Conservation (phyloP, 345 rosid genomes). For the Syzygium grande region DNA sequence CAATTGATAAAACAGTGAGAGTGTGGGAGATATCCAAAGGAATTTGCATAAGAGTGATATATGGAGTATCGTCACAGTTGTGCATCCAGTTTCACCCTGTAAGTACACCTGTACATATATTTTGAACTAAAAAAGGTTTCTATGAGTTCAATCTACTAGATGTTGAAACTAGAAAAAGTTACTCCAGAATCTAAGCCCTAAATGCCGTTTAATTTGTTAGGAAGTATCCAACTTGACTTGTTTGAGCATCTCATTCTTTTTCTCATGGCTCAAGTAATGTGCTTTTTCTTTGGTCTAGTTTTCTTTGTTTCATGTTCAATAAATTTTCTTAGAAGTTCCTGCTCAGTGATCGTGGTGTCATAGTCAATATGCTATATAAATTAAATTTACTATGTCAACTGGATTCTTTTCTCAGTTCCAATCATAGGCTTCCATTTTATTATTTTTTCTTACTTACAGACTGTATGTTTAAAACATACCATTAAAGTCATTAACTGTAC, state of each 20-base stretch:
- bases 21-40: conserved; percentile 95
- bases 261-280: background rate
- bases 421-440: background rate
- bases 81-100: conserved; percentile 97
- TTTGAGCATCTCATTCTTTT: background rate
- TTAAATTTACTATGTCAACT: background rate
- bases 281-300: background rate
- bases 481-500: background rate
- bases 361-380: background rate
- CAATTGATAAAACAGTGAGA: conserved; percentile 92
- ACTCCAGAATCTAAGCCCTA: background rate
- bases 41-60: conserved; percentile 88
- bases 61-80: conserved; percentile 77
- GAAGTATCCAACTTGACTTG: background rate
- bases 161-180: background rate
- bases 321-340: background rate
- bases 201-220: background rate
- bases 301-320: background rate
- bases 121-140: background rate
- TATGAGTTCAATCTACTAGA: background rate
- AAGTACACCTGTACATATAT: conserved; percentile 21
- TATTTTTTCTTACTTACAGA: too few species aligned
- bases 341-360: background rate
- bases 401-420: background rate
- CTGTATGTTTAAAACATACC: background rate